Evolutionary conservation across 2,329 filamentous ascomycete species (phyloP), one percentile per base, ranked within the genome.

Genomic region (Cercospora sojina): DNA sequence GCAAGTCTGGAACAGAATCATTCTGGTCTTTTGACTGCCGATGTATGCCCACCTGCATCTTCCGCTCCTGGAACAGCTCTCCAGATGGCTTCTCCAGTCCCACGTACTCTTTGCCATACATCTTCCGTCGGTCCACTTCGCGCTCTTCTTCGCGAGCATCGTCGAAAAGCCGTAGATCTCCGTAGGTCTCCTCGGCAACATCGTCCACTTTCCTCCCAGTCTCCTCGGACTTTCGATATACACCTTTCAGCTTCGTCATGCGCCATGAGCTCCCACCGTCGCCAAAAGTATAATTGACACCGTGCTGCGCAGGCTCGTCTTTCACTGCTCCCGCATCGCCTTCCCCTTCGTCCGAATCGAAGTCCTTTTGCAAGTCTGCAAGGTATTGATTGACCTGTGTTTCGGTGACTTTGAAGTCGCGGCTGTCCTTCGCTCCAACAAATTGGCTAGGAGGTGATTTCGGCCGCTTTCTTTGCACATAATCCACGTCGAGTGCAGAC

Each of bases 231-330:
- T 89, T 86, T 27, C 87, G 86, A 77, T 96, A 97, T 1, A 97
- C 91, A 10, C 88, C 90, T 71, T 91, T 93, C 32, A 99, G 86
- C 78, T 93, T 97, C 5, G 90, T 96, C 93, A 99, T 97, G 59
- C 96, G 89, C 95, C 96, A 99, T 73, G 92, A 87, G 13, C 93
- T 94, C 0, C 95, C 94, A 6, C 87, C 81, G 77, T 99, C 95
- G 18, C 96, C 95, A 78, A 99, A 96, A 0, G 82, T 91, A 76
- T 98, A 99, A 65, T 87, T 83, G 8, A 96, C 87, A 64, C 91
- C 86, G 62, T 87, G 83, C 53, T 87, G 80, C 0, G 84, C 81
- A 1, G 85, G 83, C 69, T 85, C 80, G 6, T 86, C 78, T 23
- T 83, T 80, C 9, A 86, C 77, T 13, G 70, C 72, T 1, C 67